phyloP scores from a whole-genome alignment of 1,284 basidiomycete species.

The Exsudoporus floridanus region DNA sequence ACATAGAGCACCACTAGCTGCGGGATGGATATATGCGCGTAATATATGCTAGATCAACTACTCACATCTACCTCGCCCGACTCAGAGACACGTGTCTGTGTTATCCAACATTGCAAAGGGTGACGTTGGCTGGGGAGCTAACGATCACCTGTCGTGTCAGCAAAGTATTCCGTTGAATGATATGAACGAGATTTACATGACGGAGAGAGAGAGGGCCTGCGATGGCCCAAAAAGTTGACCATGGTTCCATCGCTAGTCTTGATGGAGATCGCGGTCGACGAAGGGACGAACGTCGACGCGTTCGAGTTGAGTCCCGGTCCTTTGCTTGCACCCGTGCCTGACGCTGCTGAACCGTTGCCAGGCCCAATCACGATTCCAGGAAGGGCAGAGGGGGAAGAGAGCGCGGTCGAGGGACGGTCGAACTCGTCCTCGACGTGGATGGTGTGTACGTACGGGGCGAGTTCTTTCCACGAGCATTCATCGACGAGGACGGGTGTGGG shows the following conservation, averaged over 20 bases:
- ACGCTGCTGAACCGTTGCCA: background rate
- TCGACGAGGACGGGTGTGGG: slow-evolving; percentile 21
- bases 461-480: slow-evolving; percentile 36
- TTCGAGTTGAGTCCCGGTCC: slow-evolving; percentile 21
- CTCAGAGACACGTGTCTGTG: slow-evolving; percentile 16
- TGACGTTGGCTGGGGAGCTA: slow-evolving; percentile 28
- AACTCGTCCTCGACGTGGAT: slow-evolving; percentile 33
- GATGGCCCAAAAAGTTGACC: slow-evolving; percentile 9
- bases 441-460: slow-evolving; percentile 33
- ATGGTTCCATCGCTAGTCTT: slow-evolving; percentile 24
- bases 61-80: background rate
- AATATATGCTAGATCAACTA: slow-evolving; percentile 1
- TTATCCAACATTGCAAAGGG: slow-evolving; percentile 31
- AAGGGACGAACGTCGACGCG: slow-evolving; percentile 28
- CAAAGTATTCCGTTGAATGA: background rate
- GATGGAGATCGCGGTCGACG: slow-evolving; percentile 16
- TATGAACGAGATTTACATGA: slow-evolving; percentile 16
- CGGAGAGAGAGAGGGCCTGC: slow-evolving; percentile 25
- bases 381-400: slow-evolving; percentile 4
- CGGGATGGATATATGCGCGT: background rate
- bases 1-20: background rate
- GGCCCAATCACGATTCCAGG: background rate
- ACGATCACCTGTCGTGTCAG: slow-evolving; percentile 2
- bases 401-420: slow-evolving; percentile 15
- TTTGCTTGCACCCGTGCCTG: background rate